Percentiles rank a stretch among this genome's conserved stretches.
These are phyloP conservation scores for Skeletonema grethae DNA, from an alignment of 108 stramenopile genomes.

Conservation along the genomic window DNA sequence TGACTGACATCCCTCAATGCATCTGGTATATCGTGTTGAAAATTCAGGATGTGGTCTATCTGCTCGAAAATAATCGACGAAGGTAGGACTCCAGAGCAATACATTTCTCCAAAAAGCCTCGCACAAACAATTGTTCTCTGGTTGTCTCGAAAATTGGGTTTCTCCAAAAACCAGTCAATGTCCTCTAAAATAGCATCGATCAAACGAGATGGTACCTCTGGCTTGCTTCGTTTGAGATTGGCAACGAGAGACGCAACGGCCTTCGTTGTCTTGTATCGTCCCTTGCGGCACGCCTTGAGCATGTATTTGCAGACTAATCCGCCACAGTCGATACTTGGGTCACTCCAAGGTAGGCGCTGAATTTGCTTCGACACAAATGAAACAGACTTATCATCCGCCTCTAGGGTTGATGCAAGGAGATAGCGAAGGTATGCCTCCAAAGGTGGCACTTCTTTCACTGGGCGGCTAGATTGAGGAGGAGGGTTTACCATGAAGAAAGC, in stretches of 20 bases:
- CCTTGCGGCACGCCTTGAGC: constrained; percentile 88
- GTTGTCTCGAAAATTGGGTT: constrained; percentile 81
- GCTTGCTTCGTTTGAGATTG: constrained; percentile 67
- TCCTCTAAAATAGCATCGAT: constrained; percentile 90
- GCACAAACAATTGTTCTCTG: constrained; percentile 88
- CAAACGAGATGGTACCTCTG: constrained; percentile 76
- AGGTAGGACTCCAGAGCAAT: constrained; percentile 69
- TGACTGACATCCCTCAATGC: constrained; percentile 67
- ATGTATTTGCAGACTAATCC: constrained; percentile 73
- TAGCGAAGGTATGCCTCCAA: constrained; percentile 85
- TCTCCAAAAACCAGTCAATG: constrained; percentile 84
- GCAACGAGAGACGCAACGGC: constrained; percentile 82
- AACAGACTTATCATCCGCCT: constrained; percentile 59
- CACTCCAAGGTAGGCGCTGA: constrained; percentile 88
- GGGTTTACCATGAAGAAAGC: constrained; percentile 86
- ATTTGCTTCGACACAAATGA: constrained; percentile 87
- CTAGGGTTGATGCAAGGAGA: constrained; percentile 72
- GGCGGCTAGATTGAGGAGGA: constrained; percentile 56
- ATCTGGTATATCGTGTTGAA: constrained; percentile 90
- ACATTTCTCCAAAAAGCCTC: constrained; percentile 88
- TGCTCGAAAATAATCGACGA: constrained; percentile 75
- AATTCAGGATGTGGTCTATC: constrained; percentile 84
- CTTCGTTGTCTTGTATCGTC: constrained; percentile 79
- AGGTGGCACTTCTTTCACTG: constrained; percentile 70
- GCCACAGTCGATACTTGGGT: constrained; percentile 75